Base-by-base conservation (phyloP, 2,329 filamentous ascomycete genomes). In the Pseudocercospora macadamiae region DNA sequence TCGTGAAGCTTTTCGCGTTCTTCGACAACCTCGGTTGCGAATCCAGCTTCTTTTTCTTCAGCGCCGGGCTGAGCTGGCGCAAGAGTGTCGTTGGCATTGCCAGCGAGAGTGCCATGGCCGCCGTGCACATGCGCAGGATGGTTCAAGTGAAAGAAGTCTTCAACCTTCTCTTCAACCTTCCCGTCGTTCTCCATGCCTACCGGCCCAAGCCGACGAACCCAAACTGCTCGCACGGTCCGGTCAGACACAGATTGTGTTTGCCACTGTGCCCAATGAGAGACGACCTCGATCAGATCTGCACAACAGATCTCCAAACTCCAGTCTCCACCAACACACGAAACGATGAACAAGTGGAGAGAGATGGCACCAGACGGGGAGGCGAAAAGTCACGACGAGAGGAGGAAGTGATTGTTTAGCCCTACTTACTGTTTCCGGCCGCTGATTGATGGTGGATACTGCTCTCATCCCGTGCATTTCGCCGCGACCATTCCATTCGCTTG, bases 101-200 rank as follows among this genome's bases (percentile, higher is more conserved):
- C 61, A 7, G 54, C 51, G n/a, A 63, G 36, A 7, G 58, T 39
- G 39, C 34, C 58, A 37, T 57, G 54, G n/a, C 61, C 64, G 16
- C 62, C 67, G 57, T 67, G 66, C 18, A 63, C 58, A 19, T 68
- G 62, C 37, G 55, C 62, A 6, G 68, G 67, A 42, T 65, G 67
- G 25, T 66, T 61, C 39, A 68, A 61, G 26, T 68, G 64, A n/a
- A 70, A 51, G n/a, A 36, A 58, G 14, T 66, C 32, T 59, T 69
- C 67, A 28, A 66, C 52, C 49, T 61, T 53, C 39, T 67, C 62
- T 51, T 64, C 64, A 4, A 55, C 58, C 18, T n/a, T 10, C 34
- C 12, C 32, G 44, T 59, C 39, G 14, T 12, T 16, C 21, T 26
- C 12, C 42, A 47, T 42, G n/a, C 39, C n/a, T n/a, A n/a, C n/a